phyloP scores from a whole-genome alignment of 164 flowering plant species.

The Kingdonia uniflora region DNA sequence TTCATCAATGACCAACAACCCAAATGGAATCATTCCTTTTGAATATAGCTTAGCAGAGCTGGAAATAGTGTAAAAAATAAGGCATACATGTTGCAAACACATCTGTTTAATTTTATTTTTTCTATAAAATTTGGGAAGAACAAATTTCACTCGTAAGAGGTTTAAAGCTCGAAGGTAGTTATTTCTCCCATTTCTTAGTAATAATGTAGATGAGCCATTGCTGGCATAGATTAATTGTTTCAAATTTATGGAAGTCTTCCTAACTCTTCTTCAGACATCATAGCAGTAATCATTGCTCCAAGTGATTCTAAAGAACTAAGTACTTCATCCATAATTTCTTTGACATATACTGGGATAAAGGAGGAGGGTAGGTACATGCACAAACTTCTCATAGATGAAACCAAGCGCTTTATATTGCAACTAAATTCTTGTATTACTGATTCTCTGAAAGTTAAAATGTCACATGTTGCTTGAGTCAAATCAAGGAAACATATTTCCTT shows the following conservation, averaged over 20 bases:
- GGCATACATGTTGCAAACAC: too few species aligned
- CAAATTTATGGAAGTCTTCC: not conserved
- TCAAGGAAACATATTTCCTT: too few species aligned
- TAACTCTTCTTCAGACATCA: constrained; percentile 2
- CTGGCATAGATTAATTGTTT: not conserved
- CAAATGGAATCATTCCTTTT: too few species aligned
- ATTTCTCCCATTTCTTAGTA: not conserved
- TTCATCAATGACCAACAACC: too few species aligned
- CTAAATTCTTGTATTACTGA: constrained; percentile 17
- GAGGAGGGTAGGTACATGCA: constrained; percentile 36
- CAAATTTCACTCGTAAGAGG: constrained; percentile 6
- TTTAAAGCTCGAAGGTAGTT: constrained; percentile 14
- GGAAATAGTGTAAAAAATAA: too few species aligned
- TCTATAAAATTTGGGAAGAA: constrained; percentile 3
- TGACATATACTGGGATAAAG: constrained; percentile 11
- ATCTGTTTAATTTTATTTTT: constrained; percentile 8
- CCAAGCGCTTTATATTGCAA: constrained; percentile 6
- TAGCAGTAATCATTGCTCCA: not conserved
- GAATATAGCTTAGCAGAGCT: too few species aligned
- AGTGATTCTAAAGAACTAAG: constrained; percentile 14
- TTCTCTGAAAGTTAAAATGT: constrained; percentile 18
- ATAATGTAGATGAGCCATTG: not conserved
- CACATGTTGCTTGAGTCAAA: not conserved
- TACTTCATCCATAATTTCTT: constrained; percentile 16
- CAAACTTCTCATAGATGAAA: constrained; percentile 11